Evolutionary conservation across 768 basidiomycete genomes (phyloP), one percentile per base, ranked within the genome.

Genomic region (Psilocybe cyanescens): DNA sequence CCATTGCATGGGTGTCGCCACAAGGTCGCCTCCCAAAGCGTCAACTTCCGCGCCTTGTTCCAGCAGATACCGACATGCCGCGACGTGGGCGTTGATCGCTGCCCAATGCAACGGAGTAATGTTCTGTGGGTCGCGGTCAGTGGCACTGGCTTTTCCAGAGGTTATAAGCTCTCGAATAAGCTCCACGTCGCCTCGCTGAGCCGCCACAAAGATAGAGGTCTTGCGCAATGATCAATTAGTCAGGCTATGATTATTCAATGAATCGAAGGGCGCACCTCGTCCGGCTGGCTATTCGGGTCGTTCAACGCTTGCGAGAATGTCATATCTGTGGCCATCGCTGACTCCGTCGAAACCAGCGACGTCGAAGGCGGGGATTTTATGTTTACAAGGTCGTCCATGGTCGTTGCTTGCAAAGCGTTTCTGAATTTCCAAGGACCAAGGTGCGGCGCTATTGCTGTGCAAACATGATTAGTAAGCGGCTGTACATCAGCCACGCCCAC

Each of bases 41-140:
- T 99, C 97, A 17, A 99, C 92, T 57, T 97, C 94, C 0, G 97
- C 97, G 19, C 96, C 97, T 67, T 94, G 88, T 65, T 95, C 93
- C 37, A 99, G 79, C 16, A 99, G 81, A 66, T 89, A 92, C 35
- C 90, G 85, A 75, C 95, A 97, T 28, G 91, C 89, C 1, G 87
- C 82, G n/a, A 97, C 79, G 70, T 98, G 95, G 3, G 95, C 95
- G 68, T 98, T 98, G 71, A 99, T 98, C 1, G 96, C 90, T 7
- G 97, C 96, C 97, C 97, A 99, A 71, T 99, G 97, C 1, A 99
- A 84, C 1, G 97, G 91, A 0, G 96, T 97, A 63, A 98, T 93
- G 67, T 96, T 95, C 73, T 97, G 91, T 30, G 84, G 82, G 75
- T 99, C 97, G 51, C 90, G 81, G 74, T 94, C 93, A 12, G 88